phyloP scores from a whole-genome alignment of 805 yeast genomes.

The Starmerella potacharoeniae region DNA sequence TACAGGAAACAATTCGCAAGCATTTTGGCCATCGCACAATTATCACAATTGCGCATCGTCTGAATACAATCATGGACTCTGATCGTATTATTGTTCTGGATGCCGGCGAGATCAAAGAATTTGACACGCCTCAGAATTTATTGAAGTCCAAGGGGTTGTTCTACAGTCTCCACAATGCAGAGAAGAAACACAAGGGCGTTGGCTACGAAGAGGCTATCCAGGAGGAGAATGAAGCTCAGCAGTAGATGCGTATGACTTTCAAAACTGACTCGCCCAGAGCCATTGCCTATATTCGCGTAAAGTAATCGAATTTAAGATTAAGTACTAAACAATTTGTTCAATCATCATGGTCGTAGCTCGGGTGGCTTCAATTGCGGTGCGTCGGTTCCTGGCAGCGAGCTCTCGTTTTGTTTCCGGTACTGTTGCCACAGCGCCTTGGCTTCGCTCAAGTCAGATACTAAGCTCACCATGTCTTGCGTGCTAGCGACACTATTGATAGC shows the following conservation, averaged over 20 bases:
- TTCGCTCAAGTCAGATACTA: not conserved
- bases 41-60: conserved; percentile 72
- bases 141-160: conserved; percentile 19
- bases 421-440: not conserved
- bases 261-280: not conserved
- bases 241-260: too few species aligned
- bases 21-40: conserved; percentile 62
- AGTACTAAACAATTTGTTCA: too few species aligned
- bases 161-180: conserved; percentile 17
- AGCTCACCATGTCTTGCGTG: not conserved
- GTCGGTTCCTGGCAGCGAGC: not conserved
- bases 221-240: not conserved
- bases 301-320: too few species aligned
- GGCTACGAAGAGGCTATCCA: not conserved
- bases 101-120: conserved; percentile 56
- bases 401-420: not conserved
- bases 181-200: conserved; percentile 7
- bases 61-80: conserved; percentile 69
- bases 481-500: not conserved
- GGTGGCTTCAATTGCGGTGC: not conserved
- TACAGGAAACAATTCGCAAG: conserved; percentile 61
- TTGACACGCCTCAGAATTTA: conserved; percentile 44
- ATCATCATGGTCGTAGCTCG: not conserved
- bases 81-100: conserved; percentile 65
- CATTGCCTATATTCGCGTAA: too few species aligned